Percentiles rank a stretch among this genome's conserved stretches.
phyloP scores from a whole-genome alignment of 176 grass and related monocot species.

The Eragrostis nindensis region DNA sequence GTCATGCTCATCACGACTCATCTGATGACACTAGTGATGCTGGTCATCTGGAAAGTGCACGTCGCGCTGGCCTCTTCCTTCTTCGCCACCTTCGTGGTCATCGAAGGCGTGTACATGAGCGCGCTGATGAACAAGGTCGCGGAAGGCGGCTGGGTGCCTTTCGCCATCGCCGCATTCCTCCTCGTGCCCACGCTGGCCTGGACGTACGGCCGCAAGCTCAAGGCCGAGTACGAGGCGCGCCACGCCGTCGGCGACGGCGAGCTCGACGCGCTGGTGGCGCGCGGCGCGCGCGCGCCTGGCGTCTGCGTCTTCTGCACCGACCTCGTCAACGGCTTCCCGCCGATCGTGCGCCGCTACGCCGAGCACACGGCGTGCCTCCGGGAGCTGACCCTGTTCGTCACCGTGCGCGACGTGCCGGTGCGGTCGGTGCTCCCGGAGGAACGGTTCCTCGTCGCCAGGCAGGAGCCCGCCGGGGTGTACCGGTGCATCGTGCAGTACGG shows the following conservation, averaged over 20 bases:
- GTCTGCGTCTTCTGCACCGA: conserved; percentile 59
- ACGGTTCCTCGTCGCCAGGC: conserved; percentile 36
- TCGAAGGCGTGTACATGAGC: conserved; percentile 58
- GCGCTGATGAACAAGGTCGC: conserved; percentile 57
- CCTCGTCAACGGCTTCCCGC: conserved; percentile 53
- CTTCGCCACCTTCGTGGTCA: conserved; percentile 12
- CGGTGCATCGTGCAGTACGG: conserved; percentile 49
- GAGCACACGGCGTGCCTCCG: conserved; percentile 47
- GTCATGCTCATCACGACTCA: conserved; percentile 65
- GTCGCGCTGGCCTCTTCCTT: not conserved
- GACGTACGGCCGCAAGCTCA: conserved; percentile 62
- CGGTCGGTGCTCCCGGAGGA: conserved; percentile 43
- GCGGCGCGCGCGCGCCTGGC: conserved; percentile 21
- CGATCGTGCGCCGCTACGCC: conserved; percentile 57
- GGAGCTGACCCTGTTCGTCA: conserved; percentile 53
- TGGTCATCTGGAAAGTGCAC: conserved; percentile 49
- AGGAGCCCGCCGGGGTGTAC: conserved; percentile 35
- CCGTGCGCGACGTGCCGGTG: conserved; percentile 44
- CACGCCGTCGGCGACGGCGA: conserved; percentile 25
- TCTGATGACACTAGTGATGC: conserved; percentile 58
- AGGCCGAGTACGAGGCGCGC: conserved; percentile 49
- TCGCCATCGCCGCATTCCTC: conserved; percentile 57
- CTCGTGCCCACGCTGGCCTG: conserved; percentile 54
- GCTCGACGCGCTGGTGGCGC: conserved; percentile 16
- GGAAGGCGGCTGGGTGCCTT: conserved; percentile 68